Evolutionary conservation across 148 eudicot genomes (phyloP).

Genomic region (Vaccinium corymbosum): DNA sequence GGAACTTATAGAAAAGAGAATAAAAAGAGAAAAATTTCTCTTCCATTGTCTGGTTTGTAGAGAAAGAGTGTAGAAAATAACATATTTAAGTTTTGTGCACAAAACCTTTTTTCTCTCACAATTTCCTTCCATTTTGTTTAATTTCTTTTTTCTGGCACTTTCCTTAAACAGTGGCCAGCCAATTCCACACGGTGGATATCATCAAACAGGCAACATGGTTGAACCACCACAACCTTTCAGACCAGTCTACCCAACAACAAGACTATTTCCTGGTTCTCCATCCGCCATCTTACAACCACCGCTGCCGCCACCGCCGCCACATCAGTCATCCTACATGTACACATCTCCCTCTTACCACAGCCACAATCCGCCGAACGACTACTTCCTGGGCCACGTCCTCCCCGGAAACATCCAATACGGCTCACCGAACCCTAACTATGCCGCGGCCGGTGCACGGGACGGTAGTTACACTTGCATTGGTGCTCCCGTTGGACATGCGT

Average conservation of each 20-base stretch:
- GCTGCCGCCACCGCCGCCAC: conserved; percentile 23
- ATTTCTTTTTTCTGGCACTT: too few relatives aligned
- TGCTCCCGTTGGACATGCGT: conserved; percentile 57
- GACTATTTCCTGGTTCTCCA: conserved; percentile 43
- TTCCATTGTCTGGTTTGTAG: too few relatives aligned
- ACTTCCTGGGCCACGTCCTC: conserved; percentile 56
- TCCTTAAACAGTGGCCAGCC: conserved; percentile 33
- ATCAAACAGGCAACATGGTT: conserved; percentile 28
- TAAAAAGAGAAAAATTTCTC: too few relatives aligned
- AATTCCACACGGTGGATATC: conserved; percentile 37
- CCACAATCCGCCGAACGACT: conserved; percentile 37
- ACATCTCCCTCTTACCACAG: conserved; percentile 35
- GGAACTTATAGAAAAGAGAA: too few relatives aligned
- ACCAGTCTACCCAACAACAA: conserved; percentile 56
- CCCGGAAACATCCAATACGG: conserved; percentile 24
- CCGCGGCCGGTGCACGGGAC: conserved; percentile 12
- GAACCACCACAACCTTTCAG: conserved; percentile 39
- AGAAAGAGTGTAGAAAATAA: too few relatives aligned
- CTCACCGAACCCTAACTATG: conserved; percentile 9
- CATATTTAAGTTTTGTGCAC: too few relatives aligned
- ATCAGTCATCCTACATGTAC: conserved; percentile 42
- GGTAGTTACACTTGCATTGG: conserved; percentile 70
- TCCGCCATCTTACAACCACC: conserved; percentile 25
- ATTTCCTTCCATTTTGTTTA: too few relatives aligned
- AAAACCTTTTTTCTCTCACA: too few relatives aligned